Evolutionary conservation across 1,284 basidiomycete species (phyloP).

Genomic region (Tilletia setariae): DNA sequence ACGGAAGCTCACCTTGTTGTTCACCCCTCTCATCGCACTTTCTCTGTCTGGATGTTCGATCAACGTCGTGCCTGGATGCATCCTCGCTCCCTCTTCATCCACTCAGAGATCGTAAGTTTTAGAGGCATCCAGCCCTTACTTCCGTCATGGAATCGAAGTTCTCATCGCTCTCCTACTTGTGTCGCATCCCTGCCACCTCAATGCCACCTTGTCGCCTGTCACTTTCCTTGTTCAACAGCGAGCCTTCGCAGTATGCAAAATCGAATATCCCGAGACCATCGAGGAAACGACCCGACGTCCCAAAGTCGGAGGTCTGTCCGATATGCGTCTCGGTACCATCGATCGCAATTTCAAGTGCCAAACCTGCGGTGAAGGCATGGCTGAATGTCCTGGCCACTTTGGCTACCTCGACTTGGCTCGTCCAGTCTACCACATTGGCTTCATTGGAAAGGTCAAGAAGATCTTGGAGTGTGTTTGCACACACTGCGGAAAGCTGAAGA

Average conservation of each 20-base stretch:
- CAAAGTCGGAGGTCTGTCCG: constrained; percentile 89
- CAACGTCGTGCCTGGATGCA: not conserved
- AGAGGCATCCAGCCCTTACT: not conserved
- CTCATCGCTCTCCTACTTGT: constrained; percentile 22
- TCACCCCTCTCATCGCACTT: constrained; percentile 55
- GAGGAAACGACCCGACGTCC: constrained; percentile 76
- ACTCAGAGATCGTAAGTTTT: constrained; percentile 17
- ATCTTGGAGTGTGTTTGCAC: constrained; percentile 98
- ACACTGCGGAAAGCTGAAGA: constrained; percentile 96
- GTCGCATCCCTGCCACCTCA: not conserved
- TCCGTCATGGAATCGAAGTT: not conserved
- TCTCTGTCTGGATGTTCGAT: constrained; percentile 19
- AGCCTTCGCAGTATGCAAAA: constrained; percentile 95
- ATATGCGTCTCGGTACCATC: constrained; percentile 94
- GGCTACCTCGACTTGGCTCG: constrained; percentile 95
- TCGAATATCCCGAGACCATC: constrained; percentile 97
- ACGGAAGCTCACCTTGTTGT: constrained; percentile 59
- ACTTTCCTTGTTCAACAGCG: constrained; percentile 62
- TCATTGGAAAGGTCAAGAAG: constrained; percentile 99
- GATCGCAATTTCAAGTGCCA: constrained; percentile 99
- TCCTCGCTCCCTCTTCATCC: constrained; percentile 8
- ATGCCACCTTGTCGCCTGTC: not conserved
- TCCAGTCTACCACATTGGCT: constrained; percentile 94
- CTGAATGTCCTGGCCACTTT: constrained; percentile 81
- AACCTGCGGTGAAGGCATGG: constrained; percentile 79